Evolutionary conservation across 2,329 filamentous ascomycete genomes (phyloP), one percentile per base, ranked within the genome.

Genomic region (Arthrinium phaeospermum): DNA sequence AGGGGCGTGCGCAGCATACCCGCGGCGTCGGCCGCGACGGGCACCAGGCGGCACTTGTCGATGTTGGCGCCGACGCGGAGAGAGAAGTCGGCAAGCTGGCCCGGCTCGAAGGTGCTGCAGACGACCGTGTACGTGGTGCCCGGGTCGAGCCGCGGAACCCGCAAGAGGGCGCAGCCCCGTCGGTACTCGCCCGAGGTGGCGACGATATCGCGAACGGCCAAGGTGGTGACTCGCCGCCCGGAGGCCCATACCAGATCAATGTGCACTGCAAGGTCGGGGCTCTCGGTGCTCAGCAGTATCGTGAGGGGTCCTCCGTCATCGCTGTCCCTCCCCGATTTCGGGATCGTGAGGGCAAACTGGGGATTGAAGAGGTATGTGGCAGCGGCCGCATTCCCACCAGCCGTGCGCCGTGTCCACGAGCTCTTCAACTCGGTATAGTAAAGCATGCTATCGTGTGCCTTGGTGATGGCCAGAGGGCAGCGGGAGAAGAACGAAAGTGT

Each of bases 101-200:
- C 92, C 0, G 92, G 88, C 74, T 97, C 94, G 80, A 97, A 98
- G 0, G 96, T 97, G 2, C 94, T 98, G 80, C 93, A 96, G 8
- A 98, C 92, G 71, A 98, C 87, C 0, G 94, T 98, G 81, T 98
- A 99, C 0, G 87, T 87, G 0, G 87, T 87, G 0, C 96, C 96
- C 0, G 90, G 84, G 51, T 91, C 90, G 24, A 98, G 83, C 27
- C 84, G 75, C 78, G 78, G 81, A 76, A 89, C 83, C 74, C 93
- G 89, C 3, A 92, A 91, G 45, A 95, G 85, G 4, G 93, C 93
- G 79, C 93, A 94, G 41, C 93, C 93, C 41, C 92, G 91, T 68
- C 93, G 91, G 82, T 99, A 98, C 76, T 98, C 94, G n/a, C 94
- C 94, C 46, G 94, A 97, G 71, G 94, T 92, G 30, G 90, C 89